phyloP scores from a whole-genome alignment of 306 rosid genomes.

The Ormosia semicastrata region DNA sequence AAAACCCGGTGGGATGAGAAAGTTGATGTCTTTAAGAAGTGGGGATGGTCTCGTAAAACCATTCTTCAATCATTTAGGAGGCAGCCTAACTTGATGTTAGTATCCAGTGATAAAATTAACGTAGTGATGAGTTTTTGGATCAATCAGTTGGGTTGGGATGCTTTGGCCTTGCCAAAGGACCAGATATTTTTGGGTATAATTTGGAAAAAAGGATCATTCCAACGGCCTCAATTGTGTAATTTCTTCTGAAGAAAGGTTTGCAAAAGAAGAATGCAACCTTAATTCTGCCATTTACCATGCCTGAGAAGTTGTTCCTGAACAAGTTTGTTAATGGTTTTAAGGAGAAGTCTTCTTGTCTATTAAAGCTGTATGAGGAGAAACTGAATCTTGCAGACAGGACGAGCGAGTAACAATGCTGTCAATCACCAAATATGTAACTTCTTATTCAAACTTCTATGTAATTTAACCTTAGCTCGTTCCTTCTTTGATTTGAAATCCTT shows the following conservation, averaged over 20 bases:
- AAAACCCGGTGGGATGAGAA: conserved; percentile 44
- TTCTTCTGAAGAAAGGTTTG: conserved; percentile 15
- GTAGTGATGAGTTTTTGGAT: conserved; percentile 40
- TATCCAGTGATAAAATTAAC: conserved; percentile 39
- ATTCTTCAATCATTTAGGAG: conserved; percentile 30
- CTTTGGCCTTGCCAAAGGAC: conserved; percentile 13
- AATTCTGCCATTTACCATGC: not conserved
- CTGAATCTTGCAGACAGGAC: not conserved
- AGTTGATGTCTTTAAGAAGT: conserved; percentile 34
- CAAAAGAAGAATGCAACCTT: not conserved
- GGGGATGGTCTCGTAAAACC: conserved; percentile 61
- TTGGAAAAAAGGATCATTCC: conserved; percentile 51
- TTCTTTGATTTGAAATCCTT: too few species aligned
- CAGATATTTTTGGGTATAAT: conserved; percentile 13
- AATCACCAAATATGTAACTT: too few species aligned
- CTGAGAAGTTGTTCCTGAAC: conserved; percentile 24
- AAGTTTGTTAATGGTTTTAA: conserved; percentile 1
- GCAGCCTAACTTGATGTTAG: conserved; percentile 35
- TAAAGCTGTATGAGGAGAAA: conserved; percentile 19
- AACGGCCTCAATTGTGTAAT: conserved; percentile 8
- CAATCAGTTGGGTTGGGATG: conserved; percentile 34
- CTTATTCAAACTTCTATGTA: too few species aligned
- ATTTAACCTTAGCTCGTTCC: too few species aligned
- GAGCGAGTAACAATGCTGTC: too few species aligned
- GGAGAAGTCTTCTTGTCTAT: not conserved